Evolutionary conservation across 169 alveolate genomes (phyloP).

Genomic region (Eimeria sp.): DNA sequence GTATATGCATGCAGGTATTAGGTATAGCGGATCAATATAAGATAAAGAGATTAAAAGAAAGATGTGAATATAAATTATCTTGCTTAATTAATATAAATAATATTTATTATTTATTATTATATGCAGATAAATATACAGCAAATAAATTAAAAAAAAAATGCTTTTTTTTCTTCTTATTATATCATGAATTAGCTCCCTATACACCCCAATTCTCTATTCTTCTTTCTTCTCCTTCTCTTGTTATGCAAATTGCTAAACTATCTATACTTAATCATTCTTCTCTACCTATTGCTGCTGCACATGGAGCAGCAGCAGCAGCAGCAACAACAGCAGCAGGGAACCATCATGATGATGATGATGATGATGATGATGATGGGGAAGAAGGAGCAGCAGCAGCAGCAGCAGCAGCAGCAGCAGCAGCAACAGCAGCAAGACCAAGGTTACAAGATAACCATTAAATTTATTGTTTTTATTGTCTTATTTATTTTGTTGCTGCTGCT

Average conservation of each 20-base stretch:
- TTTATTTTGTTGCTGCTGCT: neutral
- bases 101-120: neutral
- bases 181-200: neutral
- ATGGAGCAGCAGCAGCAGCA: neutral
- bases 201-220: constrained; percentile 56
- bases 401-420: neutral
- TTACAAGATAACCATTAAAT: neutral
- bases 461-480: too few relatives aligned
- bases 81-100: neutral
- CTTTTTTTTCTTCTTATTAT: constrained; percentile 1
- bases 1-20: constrained; percentile 16
- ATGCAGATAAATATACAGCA: constrained; percentile 28
- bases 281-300: neutral
- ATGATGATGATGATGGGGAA: neutral
- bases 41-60: neutral
- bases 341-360: neutral
- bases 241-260: constrained; percentile 47
- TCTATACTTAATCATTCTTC: neutral
- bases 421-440: neutral
- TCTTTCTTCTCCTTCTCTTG: constrained; percentile 43
- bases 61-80: constrained; percentile 18
- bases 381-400: neutral
- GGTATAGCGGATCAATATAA: constrained; percentile 60
- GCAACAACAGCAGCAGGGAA: neutral
- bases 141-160: neutral